Evolutionary conservation across 139 green algal species (phyloP).

Genomic region (Chlorella vulgaris): DNA sequence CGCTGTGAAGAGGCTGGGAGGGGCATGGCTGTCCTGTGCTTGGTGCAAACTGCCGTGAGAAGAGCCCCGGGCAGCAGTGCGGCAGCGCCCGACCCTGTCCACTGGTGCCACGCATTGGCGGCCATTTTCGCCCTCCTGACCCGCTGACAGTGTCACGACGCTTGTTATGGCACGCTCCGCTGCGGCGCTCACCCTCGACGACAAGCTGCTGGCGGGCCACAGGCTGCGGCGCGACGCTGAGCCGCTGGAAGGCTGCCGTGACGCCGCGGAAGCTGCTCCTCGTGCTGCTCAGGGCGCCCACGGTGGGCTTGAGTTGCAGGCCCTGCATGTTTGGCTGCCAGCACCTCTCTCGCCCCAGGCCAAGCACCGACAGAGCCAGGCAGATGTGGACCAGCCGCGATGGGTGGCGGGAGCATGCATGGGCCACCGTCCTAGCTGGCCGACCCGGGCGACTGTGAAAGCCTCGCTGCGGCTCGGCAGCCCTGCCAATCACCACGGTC

Average conservation of each 20-base stretch:
- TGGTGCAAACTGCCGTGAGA: no score
- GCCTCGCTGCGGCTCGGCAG: not conserved
- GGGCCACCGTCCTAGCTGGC: no score
- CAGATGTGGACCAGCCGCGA: no score
- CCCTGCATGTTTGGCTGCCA: constrained; percentile 22
- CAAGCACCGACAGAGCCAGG: not conserved
- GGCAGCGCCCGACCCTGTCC: no score
- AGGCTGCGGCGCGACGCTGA: constrained; percentile 17
- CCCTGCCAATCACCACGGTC: not conserved
- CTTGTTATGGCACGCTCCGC: no score
- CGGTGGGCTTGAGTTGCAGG: constrained; percentile 16
- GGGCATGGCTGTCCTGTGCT: no score
- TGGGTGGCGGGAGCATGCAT: no score
- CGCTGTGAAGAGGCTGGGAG: no score
- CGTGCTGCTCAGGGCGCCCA: constrained; percentile 9
- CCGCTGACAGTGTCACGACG: no score
- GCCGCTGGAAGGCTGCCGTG: constrained; percentile 11
- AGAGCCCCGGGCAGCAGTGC: no score
- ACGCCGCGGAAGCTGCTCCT: constrained; percentile 25
- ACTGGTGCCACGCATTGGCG: no score
- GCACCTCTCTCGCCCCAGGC: not conserved
- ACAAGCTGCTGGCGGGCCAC: constrained; percentile 10
- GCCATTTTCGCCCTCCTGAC: no score
- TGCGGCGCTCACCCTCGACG: constrained; percentile 29
- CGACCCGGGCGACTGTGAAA: not conserved